Base-by-base conservation (phyloP, 2,329 filamentous ascomycete genomes). In the Penicillium sumatraense region DNA sequence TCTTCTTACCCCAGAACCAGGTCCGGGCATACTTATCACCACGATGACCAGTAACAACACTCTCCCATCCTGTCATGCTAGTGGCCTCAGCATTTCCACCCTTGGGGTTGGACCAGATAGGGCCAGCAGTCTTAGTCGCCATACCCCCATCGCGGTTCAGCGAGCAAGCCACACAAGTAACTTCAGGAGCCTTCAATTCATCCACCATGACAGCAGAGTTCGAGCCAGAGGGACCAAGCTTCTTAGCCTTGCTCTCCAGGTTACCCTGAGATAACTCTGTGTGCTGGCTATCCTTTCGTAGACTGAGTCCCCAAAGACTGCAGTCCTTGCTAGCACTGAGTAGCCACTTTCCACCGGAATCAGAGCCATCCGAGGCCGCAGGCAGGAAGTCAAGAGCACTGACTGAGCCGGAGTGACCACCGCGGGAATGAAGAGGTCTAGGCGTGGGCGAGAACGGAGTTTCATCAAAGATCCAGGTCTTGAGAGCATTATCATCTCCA, bases 1-100 rank as follows among this genome's bases (percentile, higher is more conserved):
- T 87, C 75, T 96, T 97, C 53, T 91, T 88, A 5, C 93, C 95
- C 93, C 95, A 98, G 76, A 97, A 97, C 95, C 95, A 99, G 1
- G 95, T 98, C 50, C 95, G 86, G 16, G 92, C 95, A 69, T 85
- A 90, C 41, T 87, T 83, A 68, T 98, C 93, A 49, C 89, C 86
- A 68, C 88, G 88, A 71, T 99, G 96, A 9, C 92, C 93, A 3
- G 95, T 99, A 2, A 99, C 86, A 6, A 99, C 87, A 69, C 93
- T 97, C 74, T 99, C 96, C 95, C 95, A 99, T 1, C 95, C 95
- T 2, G 93, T 96, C 79, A 86, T 87, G 45, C 86, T 80, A 63
- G 91, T 87, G 2, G 89, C 86, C 72, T 92, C 88, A 9, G 82
- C 77, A n/a, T 83, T 86, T 53, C 87, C 85, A 23, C 81, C 79